These are phyloP conservation scores for Arthrocladium fulminans DNA, from an alignment of 2,329 filamentous ascomycete species.

Conservation along the genomic window DNA sequence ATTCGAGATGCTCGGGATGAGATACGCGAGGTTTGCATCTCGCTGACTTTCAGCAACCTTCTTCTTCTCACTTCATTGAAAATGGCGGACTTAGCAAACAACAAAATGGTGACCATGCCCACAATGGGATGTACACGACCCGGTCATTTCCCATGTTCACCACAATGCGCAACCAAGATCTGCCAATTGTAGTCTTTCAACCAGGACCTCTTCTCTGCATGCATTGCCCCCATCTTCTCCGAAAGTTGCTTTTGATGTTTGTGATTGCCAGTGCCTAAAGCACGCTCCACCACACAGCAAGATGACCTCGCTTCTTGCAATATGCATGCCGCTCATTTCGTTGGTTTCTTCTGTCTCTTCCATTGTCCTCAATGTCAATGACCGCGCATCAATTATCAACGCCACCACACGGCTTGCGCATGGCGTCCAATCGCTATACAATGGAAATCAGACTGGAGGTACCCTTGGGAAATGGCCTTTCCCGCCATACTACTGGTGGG, in stretches of 20 bases:
- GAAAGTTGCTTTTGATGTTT: background rate
- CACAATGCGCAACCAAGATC: background rate
- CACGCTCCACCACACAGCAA: background rate
- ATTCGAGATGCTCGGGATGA: background rate
- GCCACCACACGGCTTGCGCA: constrained; percentile 37
- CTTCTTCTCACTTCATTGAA: background rate
- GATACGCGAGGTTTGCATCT: background rate
- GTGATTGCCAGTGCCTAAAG: background rate
- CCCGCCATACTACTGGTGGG: constrained; percentile 62
- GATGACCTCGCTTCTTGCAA: background rate
- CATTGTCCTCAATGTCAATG: constrained; percentile 25
- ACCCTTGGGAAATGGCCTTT: constrained; percentile 52
- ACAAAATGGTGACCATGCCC: background rate
- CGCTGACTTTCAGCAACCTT: background rate
- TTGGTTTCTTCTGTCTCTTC: constrained; percentile 10
- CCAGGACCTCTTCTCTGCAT: background rate
- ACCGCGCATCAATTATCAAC: constrained; percentile 35
- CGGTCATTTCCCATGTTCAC: background rate
- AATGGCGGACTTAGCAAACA: background rate
- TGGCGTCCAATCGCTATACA: constrained; percentile 46
- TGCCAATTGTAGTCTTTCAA: constrained; percentile 2
- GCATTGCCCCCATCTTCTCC: background rate
- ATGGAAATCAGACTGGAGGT: constrained; percentile 43
- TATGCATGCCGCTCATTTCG: background rate
- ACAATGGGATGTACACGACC: background rate